Conservation (phyloP, 805 yeast genomes). For the Wickerhamiella hasegawae region DNA sequence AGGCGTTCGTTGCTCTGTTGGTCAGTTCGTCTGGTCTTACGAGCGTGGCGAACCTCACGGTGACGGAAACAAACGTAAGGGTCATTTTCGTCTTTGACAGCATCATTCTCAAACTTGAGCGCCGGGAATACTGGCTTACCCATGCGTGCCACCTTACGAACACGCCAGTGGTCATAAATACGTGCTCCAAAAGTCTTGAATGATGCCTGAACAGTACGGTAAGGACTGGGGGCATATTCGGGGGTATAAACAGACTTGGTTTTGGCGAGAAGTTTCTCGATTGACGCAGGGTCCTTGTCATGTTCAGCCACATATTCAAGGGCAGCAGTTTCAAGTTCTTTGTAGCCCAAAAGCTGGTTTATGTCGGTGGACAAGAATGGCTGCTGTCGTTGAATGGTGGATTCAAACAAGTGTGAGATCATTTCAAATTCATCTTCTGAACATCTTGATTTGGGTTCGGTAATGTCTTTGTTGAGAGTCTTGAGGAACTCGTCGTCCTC, state of each 20-base stretch:
- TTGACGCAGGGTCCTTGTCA: constrained; percentile 36
- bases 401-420: constrained; percentile 58
- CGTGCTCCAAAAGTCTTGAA: constrained; percentile 38
- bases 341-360: constrained; percentile 47
- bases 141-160: constrained; percentile 47
- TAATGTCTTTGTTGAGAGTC: constrained; percentile 17
- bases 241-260: constrained; percentile 14
- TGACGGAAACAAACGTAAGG: constrained; percentile 93
- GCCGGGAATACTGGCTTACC: constrained; percentile 63
- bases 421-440: constrained; percentile 78
- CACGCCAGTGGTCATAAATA: constrained; percentile 70
- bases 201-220: constrained; percentile 13
- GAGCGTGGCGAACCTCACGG: constrained; percentile 85
- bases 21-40: constrained; percentile 93
- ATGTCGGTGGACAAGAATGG: constrained; percentile 85
- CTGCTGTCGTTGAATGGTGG: constrained; percentile 59
- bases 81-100: constrained; percentile 61
- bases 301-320: constrained; percentile 26
- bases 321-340: constrained; percentile 44
- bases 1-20: constrained; percentile 75
- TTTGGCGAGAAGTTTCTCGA: constrained; percentile 17
- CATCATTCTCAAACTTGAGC: constrained; percentile 71
- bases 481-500: constrained; percentile 56
- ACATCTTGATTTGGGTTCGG: constrained; percentile 24
- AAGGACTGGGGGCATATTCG: constrained; percentile 9